Base-by-base conservation (phyloP, 108 stramenopile species). In the Cyclotella sp. region DNA sequence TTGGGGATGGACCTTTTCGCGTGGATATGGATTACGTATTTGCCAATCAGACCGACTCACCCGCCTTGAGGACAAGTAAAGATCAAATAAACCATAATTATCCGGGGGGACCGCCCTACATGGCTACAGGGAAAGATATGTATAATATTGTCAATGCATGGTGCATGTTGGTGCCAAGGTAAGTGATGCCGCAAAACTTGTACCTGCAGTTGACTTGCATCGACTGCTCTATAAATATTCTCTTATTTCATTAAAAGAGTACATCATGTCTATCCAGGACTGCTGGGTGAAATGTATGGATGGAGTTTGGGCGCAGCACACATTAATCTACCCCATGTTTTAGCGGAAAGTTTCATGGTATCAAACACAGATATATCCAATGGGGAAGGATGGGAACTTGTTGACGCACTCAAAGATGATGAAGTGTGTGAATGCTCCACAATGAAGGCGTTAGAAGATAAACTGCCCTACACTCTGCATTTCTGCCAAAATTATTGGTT, bases 281-380 rank as follows among this genome's bases (percentile, higher is more conserved):
- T 97, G 43, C 68, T 98, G 44, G 92, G 94, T 34, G 97, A 97
- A 86, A 97, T 97, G 97, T 98, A 92, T 75, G 96, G 84, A 7
- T 98, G 92, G 78, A 84, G 83, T 58, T 64, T 97, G 14, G 95
- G 95, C 6, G 93, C 95, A 14, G 96, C 95, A 21, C 90, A 94
- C 65, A 41, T 84, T 41, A 78, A 70, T 30, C 49, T 94, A 51
- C 86, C 87, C 26, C 92, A 94, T 55, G 78, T 74, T 3, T 40
- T 92, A 13, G 85, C 88, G 27, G 65, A 78, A 61, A 89, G 89
- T 9, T 89, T 91, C 60, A 91, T 91, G 91, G 84, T 96, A 1
- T 89, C 88, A 5, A 85, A 90, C 64, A 72, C 82, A 0, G 55
- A 70, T 16, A 57, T 85, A 1, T 84, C 72, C 26, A 65, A 70